phyloP scores from a whole-genome alignment of 2,329 filamentous ascomycete species.

The Amauroascus niger region DNA sequence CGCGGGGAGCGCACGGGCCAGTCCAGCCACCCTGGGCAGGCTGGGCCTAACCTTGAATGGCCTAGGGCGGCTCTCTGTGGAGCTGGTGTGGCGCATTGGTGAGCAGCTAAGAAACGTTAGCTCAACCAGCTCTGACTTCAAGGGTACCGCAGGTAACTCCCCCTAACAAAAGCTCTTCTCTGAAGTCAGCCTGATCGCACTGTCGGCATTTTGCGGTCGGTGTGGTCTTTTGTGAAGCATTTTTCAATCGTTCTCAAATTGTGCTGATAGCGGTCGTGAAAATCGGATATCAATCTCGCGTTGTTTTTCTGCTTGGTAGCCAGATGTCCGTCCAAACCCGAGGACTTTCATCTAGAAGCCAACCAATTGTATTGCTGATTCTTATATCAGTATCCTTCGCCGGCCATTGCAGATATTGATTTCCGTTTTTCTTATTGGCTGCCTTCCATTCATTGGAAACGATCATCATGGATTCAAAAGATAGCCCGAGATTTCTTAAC shows the following conservation, averaged over 20 bases:
- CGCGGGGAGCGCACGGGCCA: not conserved
- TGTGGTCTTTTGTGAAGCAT: too few relatives aligned
- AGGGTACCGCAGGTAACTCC: too few relatives aligned
- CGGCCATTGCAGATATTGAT: not conserved
- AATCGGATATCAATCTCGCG: not conserved
- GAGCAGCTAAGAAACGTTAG: too few relatives aligned
- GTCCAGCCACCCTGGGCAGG: too few relatives aligned
- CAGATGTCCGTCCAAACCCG: not conserved
- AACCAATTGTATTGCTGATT: too few relatives aligned
- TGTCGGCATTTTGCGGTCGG: too few relatives aligned
- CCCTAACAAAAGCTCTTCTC: too few relatives aligned
- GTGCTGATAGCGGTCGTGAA: not conserved
- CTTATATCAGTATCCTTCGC: too few relatives aligned
- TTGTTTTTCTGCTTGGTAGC: not conserved
- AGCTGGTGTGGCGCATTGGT: too few relatives aligned
- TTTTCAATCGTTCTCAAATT: not conserved
- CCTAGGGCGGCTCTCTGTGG: not conserved
- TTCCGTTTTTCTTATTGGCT: not conserved
- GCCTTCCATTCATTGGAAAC: not conserved
- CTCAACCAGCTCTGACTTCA: too few relatives aligned
- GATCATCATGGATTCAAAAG: not conserved
- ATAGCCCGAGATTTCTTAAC: slow-evolving; percentile 4
- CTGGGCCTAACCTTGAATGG: not conserved
- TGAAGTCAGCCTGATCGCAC: too few relatives aligned
- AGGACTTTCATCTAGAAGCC: not conserved